Evolutionary conservation across 1,284 basidiomycete species (phyloP).

Genomic region (Ganoderma meredithae): DNA sequence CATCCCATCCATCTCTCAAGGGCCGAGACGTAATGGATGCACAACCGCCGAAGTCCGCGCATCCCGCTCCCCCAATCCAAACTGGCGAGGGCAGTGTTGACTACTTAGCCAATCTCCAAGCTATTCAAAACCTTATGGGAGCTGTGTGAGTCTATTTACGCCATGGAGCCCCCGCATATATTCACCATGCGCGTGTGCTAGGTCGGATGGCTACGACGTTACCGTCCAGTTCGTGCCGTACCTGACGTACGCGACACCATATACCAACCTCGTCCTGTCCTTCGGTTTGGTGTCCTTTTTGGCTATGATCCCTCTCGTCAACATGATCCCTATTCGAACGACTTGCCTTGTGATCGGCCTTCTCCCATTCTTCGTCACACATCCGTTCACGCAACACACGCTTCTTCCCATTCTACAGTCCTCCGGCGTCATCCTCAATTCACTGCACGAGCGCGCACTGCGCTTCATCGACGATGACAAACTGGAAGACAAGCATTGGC

Average conservation of each 20-base stretch:
- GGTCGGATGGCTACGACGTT: conserved; percentile 53
- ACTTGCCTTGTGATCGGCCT: conserved; percentile 64
- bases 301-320: conserved; percentile 54
- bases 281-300: conserved; percentile 53
- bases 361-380: conserved; percentile 57
- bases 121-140: conserved; percentile 85
- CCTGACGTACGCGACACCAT: conserved; percentile 59
- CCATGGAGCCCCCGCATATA: not conserved
- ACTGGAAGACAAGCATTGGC: conserved; percentile 69
- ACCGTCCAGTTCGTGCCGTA: conserved; percentile 46
- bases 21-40: conserved; percentile 21
- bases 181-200: conserved; percentile 32
- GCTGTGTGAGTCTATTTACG: conserved; percentile 55
- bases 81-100: conserved; percentile 64
- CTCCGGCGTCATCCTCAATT: conserved; percentile 31
- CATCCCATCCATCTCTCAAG: conserved; percentile 55
- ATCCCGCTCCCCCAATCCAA: conserved; percentile 48
- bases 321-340: conserved; percentile 63
- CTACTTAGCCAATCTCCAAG: conserved; percentile 82
- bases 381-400: conserved; percentile 53
- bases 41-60: conserved; percentile 33
- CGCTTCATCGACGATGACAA: conserved; percentile 67
- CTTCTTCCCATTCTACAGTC: conserved; percentile 41
- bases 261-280: conserved; percentile 61
- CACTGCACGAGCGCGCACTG: conserved; percentile 42